phyloP scores from a whole-genome alignment of 495 filamentous ascomycete species.

The Saxispiralis lemnorum region DNA sequence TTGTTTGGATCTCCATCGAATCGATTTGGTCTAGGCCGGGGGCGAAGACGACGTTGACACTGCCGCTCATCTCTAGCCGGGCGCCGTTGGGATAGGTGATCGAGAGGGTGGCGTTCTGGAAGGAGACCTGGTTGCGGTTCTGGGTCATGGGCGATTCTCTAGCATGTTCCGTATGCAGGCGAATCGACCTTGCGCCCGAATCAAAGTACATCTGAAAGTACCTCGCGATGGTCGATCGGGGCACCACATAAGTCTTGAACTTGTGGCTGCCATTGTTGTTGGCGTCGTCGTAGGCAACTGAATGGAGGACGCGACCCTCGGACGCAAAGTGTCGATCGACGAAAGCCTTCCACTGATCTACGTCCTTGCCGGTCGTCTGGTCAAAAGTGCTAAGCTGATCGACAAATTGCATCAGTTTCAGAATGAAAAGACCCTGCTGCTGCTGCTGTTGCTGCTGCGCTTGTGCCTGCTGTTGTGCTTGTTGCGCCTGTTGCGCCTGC shows the following conservation, averaged over 20 bases:
- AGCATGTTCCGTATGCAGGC: constrained; percentile 50
- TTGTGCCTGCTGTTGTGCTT: constrained; percentile 11
- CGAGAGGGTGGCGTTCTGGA: constrained; percentile 5
- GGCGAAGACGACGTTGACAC: constrained; percentile 5
- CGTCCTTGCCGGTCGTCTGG: constrained; percentile 38
- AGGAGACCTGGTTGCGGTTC: constrained; percentile 5
- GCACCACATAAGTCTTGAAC: constrained; percentile 60
- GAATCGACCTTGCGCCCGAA: constrained; percentile 63
- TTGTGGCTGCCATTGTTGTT: constrained; percentile 28
- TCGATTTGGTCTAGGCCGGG: constrained; percentile 16
- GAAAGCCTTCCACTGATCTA: constrained; percentile 56
- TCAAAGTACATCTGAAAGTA: constrained; percentile 71
- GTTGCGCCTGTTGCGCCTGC: constrained; percentile 8
- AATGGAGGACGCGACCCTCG: constrained; percentile 42
- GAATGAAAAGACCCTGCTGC: constrained; percentile 32
- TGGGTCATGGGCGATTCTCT: constrained; percentile 13
- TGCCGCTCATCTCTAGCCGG: constrained; percentile 9
- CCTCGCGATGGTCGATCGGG: constrained; percentile 52
- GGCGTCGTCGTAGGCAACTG: constrained; percentile 30
- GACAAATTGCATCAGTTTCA: constrained; percentile 50
- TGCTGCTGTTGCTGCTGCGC: constrained; percentile 11
- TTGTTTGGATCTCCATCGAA: constrained; percentile 20
- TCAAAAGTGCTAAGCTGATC: constrained; percentile 51
- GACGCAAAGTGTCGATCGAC: constrained; percentile 60
- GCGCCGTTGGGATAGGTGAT: constrained; percentile 10